Conservation (phyloP, 2,329 filamentous ascomycete genomes). For the Kalaharituber pfeilii region DNA sequence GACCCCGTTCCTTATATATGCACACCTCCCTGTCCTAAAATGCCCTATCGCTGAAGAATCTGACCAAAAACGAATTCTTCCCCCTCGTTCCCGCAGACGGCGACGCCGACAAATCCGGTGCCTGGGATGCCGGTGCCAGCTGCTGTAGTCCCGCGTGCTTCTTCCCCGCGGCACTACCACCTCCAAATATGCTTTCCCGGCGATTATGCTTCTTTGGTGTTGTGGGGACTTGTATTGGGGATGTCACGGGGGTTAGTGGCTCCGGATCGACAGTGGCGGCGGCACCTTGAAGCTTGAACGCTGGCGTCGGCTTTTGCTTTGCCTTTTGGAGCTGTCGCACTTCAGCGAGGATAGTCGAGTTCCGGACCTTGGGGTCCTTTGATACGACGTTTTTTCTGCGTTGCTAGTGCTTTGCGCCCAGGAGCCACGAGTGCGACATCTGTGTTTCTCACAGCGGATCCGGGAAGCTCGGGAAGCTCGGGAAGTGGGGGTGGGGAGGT, state of each 20-base stretch:
- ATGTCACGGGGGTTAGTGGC: not conserved
- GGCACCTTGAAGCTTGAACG: not conserved
- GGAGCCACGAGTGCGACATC: no score
- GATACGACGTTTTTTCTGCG: not conserved
- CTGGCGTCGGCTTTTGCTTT: not conserved
- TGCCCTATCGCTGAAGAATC: no score
- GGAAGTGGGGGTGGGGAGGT: not conserved
- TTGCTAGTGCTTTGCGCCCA: no score
- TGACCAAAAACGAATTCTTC: conserved; percentile 1
- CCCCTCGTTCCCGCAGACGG: not conserved
- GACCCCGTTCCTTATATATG: conserved; percentile 3
- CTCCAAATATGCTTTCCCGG: no score
- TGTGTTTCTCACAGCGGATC: no score
- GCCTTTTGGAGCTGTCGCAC: not conserved
- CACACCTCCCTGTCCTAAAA: no score
- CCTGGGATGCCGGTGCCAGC: not conserved
- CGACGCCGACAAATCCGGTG: not conserved
- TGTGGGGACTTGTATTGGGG: not conserved
- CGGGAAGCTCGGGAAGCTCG: not conserved
- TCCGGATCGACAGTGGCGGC: not conserved
- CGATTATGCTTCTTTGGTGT: no score
- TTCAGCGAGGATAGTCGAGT: not conserved
- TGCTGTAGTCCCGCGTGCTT: not conserved
- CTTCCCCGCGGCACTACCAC: not conserved
- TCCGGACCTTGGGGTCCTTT: not conserved